Base-by-base conservation (phyloP, 2,329 filamentous ascomycete genomes). In the Arthrobotrys megalospora region DNA sequence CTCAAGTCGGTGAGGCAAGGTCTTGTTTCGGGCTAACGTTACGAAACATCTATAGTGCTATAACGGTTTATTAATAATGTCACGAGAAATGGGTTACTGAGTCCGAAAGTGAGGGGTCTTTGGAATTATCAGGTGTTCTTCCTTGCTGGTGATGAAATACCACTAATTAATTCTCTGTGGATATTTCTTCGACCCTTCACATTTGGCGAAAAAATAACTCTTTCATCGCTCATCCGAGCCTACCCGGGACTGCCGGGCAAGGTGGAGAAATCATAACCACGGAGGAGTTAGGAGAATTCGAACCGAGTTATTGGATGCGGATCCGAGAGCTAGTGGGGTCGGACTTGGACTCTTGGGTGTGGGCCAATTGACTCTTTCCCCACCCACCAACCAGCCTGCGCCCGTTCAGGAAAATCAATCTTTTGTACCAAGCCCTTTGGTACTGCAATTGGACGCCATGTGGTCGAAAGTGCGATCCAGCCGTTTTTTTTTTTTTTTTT, bases 231-330 rank as follows among this genome's bases (percentile, higher is more conserved):
- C 73, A 77, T 77, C 73, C 73, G 73, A 77, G 48, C 73, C 41
- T 71, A 77, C 73, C 73, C 73, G 73, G 66, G 28, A 58, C 41
- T 28, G 53, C 53, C 58, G 70, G 62, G 50, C 19, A 47, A 32
- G 64, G 67, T 72, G 75, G 66, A 66, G 75, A 63, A 77, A 71
- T n/a, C 36, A 21, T 28, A 78, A 67, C 75, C 66, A 67, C 62
- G 75, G 75, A 78, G 67, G 45, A 62, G 50, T 72, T 67, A 72
- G 67, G 66, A 78, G 62, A 78, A 72, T 78, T 72, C 66, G 67
- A 78, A 78, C 75, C 75, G 67, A 78, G 60, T 71, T 78, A 72
- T 72, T 78, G 75, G 75, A 78, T 67, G 75, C 66, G 75, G 65
- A 72, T 72, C 75, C 67, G 67, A 72, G 60, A 45, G 58, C 34